Conservation (phyloP, 441 rosid genomes). For the Hura crepitans region DNA sequence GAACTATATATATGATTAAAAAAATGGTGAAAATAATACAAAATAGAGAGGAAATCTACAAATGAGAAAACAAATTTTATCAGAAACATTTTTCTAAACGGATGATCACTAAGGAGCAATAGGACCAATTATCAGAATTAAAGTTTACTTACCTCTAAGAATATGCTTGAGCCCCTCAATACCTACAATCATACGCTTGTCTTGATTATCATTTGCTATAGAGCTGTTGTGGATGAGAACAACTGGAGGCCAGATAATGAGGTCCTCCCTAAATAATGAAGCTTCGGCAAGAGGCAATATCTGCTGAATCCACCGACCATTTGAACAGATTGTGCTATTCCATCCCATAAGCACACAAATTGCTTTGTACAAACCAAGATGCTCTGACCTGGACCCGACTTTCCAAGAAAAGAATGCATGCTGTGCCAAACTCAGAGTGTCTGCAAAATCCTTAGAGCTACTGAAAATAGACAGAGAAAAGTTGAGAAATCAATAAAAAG, state of each 20-base stretch:
- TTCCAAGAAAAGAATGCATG: conserved; percentile 44
- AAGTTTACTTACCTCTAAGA: conserved; percentile 41
- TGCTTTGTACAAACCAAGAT: conserved; percentile 58
- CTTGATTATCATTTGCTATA: conserved; percentile 30
- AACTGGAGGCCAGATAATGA: conserved; percentile 62
- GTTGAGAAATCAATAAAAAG: conserved; percentile 10
- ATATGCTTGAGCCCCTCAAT: conserved; percentile 41
- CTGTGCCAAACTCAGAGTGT: conserved; percentile 44
- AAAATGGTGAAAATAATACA: no score
- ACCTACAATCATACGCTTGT: conserved; percentile 39
- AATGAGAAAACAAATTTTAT: not conserved
- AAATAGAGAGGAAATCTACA: not conserved
- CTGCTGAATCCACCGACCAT: conserved; percentile 37
- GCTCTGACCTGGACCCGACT: conserved; percentile 43
- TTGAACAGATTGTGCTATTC: conserved; percentile 31
- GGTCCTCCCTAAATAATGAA: conserved; percentile 47
- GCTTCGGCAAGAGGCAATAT: conserved; percentile 41
- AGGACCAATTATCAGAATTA: not conserved
- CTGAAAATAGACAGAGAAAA: conserved; percentile 25
- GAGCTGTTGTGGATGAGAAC: conserved; percentile 46
- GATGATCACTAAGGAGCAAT: conserved; percentile 6
- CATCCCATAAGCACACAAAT: conserved; percentile 61
- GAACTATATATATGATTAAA: no score
- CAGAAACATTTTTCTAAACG: not conserved
- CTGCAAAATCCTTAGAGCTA: conserved; percentile 43